These are phyloP conservation scores for Cryphonectria nitschkei DNA, from an alignment of 2,329 filamentous ascomycete genomes.

Conservation along the genomic window DNA sequence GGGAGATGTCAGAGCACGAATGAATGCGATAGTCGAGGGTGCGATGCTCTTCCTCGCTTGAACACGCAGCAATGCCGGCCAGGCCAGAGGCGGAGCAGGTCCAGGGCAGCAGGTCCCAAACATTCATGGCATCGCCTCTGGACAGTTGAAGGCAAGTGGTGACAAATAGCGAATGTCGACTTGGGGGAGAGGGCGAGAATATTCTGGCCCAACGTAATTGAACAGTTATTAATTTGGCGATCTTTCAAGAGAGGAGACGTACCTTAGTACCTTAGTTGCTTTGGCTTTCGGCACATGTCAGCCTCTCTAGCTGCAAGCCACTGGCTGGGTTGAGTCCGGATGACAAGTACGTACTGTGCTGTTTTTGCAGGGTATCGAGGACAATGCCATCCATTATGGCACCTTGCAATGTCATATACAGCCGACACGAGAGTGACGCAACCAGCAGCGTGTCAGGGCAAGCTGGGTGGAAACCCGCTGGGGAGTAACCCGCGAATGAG, in stretches of 20 bases:
- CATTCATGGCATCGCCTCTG: slow-evolving; percentile 27
- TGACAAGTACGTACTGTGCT: not conserved
- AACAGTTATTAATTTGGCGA: not conserved
- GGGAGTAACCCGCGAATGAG: not conserved
- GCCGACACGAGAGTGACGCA: not conserved
- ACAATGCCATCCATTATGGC: not conserved
- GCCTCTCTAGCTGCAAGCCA: not conserved
- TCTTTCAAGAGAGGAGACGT: not conserved
- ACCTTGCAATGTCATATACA: not conserved
- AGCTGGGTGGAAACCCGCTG: not conserved
- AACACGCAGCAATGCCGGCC: slow-evolving; percentile 25
- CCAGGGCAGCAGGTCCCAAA: slow-evolving; percentile 17
- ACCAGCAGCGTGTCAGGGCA: not conserved
- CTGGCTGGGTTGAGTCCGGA: not conserved
- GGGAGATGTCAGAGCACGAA: not conserved
- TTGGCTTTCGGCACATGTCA: not conserved
- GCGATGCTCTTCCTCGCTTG: slow-evolving; percentile 25
- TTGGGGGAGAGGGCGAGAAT: not conserved
- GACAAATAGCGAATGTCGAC: not conserved
- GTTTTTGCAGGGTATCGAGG: not conserved
- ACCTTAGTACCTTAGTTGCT: not conserved
- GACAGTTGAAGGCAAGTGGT: not conserved
- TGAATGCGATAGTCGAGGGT: slow-evolving; percentile 19
- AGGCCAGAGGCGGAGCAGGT: slow-evolving; percentile 15
- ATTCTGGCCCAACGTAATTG: not conserved